A percentile compares a stretch with the other conserved stretches of the same genome.
These are phyloP conservation scores for Aspergillus steynii DNA, from an alignment of 495 filamentous ascomycete genomes.

Conservation along the genomic window DNA sequence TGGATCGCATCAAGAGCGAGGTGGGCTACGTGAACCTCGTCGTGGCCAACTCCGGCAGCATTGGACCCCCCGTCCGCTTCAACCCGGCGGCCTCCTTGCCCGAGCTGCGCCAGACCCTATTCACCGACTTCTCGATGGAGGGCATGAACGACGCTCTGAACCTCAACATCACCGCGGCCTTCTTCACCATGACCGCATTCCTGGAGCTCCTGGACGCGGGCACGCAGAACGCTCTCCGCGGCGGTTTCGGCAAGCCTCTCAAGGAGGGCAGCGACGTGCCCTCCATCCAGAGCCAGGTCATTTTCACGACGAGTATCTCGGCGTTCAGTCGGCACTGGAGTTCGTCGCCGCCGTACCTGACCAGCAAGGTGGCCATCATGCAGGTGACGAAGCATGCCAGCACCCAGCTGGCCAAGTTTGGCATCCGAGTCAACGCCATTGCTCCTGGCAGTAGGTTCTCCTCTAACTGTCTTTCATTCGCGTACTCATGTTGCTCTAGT, in stretches of 20 bases:
- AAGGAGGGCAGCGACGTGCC: neutral
- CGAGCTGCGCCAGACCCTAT: constrained; percentile 23
- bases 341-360: constrained; percentile 59
- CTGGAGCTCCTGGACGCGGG: constrained; percentile 44
- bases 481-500: neutral
- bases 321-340: constrained; percentile 54
- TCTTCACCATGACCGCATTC: constrained; percentile 44
- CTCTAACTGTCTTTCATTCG: neutral
- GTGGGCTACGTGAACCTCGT: constrained; percentile 59
- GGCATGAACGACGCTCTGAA: constrained; percentile 45
- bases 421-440: constrained; percentile 60
- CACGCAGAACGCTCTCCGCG: constrained; percentile 24
- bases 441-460: constrained; percentile 59
- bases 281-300: constrained; percentile 52
- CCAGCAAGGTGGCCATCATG: constrained; percentile 62
- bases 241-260: no score
- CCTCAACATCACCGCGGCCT: constrained; percentile 37
- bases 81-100: constrained; percentile 14
- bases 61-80: constrained; percentile 10
- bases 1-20: constrained; percentile 33
- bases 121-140: constrained; percentile 46
- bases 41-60: constrained; percentile 62
- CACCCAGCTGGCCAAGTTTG: constrained; percentile 52
- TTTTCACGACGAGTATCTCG: constrained; percentile 59
- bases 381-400: constrained; percentile 62